Base-by-base conservation (phyloP, 106 monocot genomes). In the Phalaenopsis equestris region DNA sequence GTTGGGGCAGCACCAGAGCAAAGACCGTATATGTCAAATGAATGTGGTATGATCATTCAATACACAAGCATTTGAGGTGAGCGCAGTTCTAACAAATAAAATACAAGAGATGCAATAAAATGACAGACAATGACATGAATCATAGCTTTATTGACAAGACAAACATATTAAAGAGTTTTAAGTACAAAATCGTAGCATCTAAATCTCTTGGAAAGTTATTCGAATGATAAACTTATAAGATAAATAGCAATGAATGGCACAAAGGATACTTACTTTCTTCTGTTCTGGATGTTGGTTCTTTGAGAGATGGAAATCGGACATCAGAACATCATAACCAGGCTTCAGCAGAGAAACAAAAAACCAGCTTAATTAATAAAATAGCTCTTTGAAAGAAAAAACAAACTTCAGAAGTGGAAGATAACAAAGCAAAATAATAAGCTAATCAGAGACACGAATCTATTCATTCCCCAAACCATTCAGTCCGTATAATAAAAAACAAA, bases 251-350 rank as follows among this genome's bases (percentile, higher is more conserved):
- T 39, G 70, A 70, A 39, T 70, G 24, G 30, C 0, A 76, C 43
- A 76, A 49, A 79, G 38, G n/a, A 81, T 78, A 42, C 93, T 96
- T 87, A 96, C 96, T 82, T 92, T 93, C 67, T 77, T 88, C 67
- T 91, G 84, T 77, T 86, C 83, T 78, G 80, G 72, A 80, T 77
- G 70, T 42, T 82, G 42, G 55, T 88, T 89, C 80, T 90, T 91
- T 52, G 81, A 57, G 49, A 94, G 86, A 61, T 80, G 84, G 85
- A 97, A 89, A 83, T 97, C 96, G 77, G 88, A 78, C 81, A 94
- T 86, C 77, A 97, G 79, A 83, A 94, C 79, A 78, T 94, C 89
- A 88, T 97, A 97, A 36, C 96, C 96, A 84, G 74, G 78, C 96
- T 96, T 72, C 82, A 89, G 78, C 43, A 56, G 12, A 61, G 38